Evolutionary conservation across 2,329 filamentous ascomycete species (phyloP), one percentile per base, ranked within the genome.

Genomic region (Fusarium equiseti): DNA sequence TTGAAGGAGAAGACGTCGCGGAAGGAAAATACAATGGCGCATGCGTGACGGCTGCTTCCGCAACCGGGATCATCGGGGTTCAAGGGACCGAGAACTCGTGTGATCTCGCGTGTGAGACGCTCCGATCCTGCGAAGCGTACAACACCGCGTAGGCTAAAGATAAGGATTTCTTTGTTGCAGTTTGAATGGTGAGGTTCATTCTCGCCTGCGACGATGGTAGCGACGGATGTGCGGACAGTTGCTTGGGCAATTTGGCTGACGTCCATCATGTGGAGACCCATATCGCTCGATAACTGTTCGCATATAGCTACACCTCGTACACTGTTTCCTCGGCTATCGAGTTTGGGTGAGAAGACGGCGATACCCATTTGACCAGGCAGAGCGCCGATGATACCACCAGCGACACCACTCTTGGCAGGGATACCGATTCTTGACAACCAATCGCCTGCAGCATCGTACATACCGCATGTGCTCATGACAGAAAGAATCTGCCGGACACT

Each of bases 381-480:
- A 0, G 77, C 77, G 20, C 77, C 77, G 44, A 79, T 77, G 48
- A 79, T 79, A 27, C 77, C 77, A 8, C 77, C 77, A 9, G 77
- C 73, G 1, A 79, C 77, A 31, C 80, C 80, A 48, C 77, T 79
- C 73, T 81, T 81, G 18, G 80, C 80, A 1, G 79, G 80, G 31
- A 81, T 80, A 4, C 80, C 80, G 8, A 81, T 77, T 24, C 75
- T 78, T 9, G 79, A 80, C 3, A 81, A 77, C 80, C 80, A 81
- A 51, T 80, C 78, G 7, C 80, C 80, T 0, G 80, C 79, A n/a
- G 79, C 78, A 66, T 81, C 76, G 68, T 82, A 82, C 80, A 82
- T 82, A 31, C 80, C 80, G 45, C 80, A 82, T 1, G 80, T 82
- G 1, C 80, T 81, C 80, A 82, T 82, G 58, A 82, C 77, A 11